Evolutionary conservation across 2,329 filamentous ascomycete species (phyloP), one percentile per base, ranked within the genome.

Genomic region (Epichloe bromicola): DNA sequence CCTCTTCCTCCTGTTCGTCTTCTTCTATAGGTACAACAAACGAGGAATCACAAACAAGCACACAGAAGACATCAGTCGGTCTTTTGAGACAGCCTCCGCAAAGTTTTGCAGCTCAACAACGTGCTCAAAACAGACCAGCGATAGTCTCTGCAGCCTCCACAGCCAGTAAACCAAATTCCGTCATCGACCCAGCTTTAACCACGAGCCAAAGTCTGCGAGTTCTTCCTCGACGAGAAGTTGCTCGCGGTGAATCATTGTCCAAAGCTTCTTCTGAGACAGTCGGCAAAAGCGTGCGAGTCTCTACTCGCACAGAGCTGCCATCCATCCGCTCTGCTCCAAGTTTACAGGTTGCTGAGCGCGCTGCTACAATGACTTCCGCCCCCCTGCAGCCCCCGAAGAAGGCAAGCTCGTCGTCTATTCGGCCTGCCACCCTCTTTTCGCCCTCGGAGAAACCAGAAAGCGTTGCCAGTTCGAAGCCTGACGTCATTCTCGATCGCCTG

Each of bases 51-150:
- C 59, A 60, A 11, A 55, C 59, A 7, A 48, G 58, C 40, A 57
- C 62, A 4, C 68, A 70, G 53, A 63, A 63, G 48, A 61, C 62
- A 1, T 66, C 70, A 0, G 64, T 69, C 0, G 71, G 70, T 4
- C 64, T 79, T 5, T 62, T 80, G 20, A 70, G 73, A 37, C 75
- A 72, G 37, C 77, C 73, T 2, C 78, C 78, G 10, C 80, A 83
- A 60, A 84, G 80, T 60, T 84, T 83, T 62, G 80, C 80, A 12
- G 80, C 80, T 3, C 80, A 84, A 57, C 80, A 84, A 57, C 69
- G 80, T 56, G 76, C 78, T 23, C 79, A 80, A 54, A 71, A 71
- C 56, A 72, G 71, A 52, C 73, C 76, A 5, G 53, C 62, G 4
- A 54, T 60, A 10, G 48, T 56, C 19, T 43, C 60, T 15, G 46